Base-by-base conservation (phyloP, 2,329 filamentous ascomycete genomes). In the Gnomoniopsis sp. region DNA sequence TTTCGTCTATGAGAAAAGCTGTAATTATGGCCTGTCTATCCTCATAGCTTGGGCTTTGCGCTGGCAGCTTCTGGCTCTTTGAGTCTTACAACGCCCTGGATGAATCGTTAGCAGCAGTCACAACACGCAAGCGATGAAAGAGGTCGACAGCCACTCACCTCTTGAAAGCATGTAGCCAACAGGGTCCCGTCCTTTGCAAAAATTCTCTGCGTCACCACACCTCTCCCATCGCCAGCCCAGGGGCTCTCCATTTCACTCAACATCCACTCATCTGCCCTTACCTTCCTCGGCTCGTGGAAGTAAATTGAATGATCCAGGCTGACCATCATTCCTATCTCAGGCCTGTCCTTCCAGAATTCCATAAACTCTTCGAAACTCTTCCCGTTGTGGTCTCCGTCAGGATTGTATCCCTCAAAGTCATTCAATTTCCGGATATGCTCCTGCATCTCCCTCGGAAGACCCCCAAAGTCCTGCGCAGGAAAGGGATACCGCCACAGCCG, bases 321-420 rank as follows among this genome's bases (percentile, higher is more conserved):
- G 53, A 95, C 90, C 82, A 92, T 86, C 90, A 95, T 95, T n/a
- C 89, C 89, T 52, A 93, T 75, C 68, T 82, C 77, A 3, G 85
- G 86, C 46, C 80, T 75, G 3, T 71, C 73, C 56, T 74, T 72
- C 70, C 58, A 60, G 49, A 78, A 78, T 46, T 81, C 80, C 60
- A 82, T 67, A 67, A 33, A 77, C 72, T 44, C 79, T 73, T 55
- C 76, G 72, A 61, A 64, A 65, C 3, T 67, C 65, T 52, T 69
- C 66, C 60, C 53, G 49, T 46, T 61, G 61, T 62, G 73, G 70
- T 46, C 49, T 6, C 43, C 22, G 36, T 21, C 38, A 30, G 17
- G 21, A 34, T 48, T 38, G 36, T 57, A 62, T 14, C 74, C 77
- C 64, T 80, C 79, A 41, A 73, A 73, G 54, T 76, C 74, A 48